Base-by-base conservation (phyloP, 2,329 filamentous ascomycete species). In the Neonectria hederae region DNA sequence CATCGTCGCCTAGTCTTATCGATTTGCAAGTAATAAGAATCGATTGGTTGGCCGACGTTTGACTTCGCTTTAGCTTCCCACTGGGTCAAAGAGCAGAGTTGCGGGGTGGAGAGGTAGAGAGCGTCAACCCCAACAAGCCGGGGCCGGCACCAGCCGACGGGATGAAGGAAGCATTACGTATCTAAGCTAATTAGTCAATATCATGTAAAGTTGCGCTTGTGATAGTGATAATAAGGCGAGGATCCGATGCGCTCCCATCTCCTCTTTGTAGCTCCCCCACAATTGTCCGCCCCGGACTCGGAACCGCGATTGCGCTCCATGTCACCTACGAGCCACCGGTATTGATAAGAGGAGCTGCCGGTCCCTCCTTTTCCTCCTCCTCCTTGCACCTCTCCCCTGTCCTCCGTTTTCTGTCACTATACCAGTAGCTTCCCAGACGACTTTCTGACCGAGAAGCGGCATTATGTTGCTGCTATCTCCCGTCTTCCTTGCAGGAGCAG, bases 401-500 rank as follows among this genome's bases (percentile, higher is more conserved):
- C 26, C 17, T 35, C 19, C 10, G 10, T 9, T 40, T 38, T 28
- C 42, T 19, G 14, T 24, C 22, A n/a, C 24, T n/a, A 14, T 28
- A 52, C 24, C 26, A 14, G 17, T 32, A 32, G 17, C 46, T 28
- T 14, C 48, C 11, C 2, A 32, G 40, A 30, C 21, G 32, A 32
- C 32, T 9, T 54, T 13, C 9, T 49, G 22, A 30, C 19, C 24
- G 19, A 45, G 19, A 19, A 49, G 26, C n/a, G 6, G 21, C 43
- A 38, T 17, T 35, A 76, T 78, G 72, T 46, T 76, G 13, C 58
- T 78, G 11, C 63, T 74, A 19, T 78, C 76, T 9, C 75, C 78
- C 32, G 42, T 68, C 17, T 69, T 74, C 63, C 52, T 76, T 9
- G 63, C 65, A 17, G 72, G 67, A 17, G 65, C 53, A 32, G 69